Evolutionary conservation across 352 stramenopile genomes (phyloP), one percentile per base, ranked within the genome.

Genomic region (Sclerospora graminicola): DNA sequence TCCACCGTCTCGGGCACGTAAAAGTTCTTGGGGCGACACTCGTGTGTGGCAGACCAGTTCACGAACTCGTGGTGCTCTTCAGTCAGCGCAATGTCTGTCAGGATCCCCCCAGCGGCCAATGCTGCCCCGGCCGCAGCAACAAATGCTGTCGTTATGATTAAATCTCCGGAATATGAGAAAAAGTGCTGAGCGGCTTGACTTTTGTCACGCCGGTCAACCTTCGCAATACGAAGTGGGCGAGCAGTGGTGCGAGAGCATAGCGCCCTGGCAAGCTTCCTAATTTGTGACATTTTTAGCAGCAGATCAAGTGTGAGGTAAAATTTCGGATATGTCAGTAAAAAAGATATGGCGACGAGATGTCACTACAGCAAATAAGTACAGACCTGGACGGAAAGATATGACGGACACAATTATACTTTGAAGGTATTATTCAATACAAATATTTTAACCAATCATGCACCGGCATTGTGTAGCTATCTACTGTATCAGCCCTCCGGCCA

Each of bases 1-100:
- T 73, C 70, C 5, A 84, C 68, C 16, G 60, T 67, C 54, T 89
- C 77, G 6, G 80, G 80, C 19, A 80, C 62, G 45, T 85, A 70
- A 34, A 91, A 76, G 26, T 65, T 64, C 18, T 60, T 54, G 15
- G 80, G 80, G 6, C 66, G 74, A 32, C 77, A 89, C 45, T 82
- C 63, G 45, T 91, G 80, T 11, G 77, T 85, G 10, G 68, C 70
- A 18, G 80, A 91, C 80, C 80, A 91, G 45, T 91, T 91, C 14
- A 86, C 55, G 40, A 90, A 82, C 32, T 80, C 65, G 29, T 84
- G 66, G 15, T 86, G 56, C 10, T 66, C 45, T 24, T 84, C 66
- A 1, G 48, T 44, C 8, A 38, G 41, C 8, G 49, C 51, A 20
- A 24, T 26, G 5, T 57, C 31, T 21, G 42, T 39, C 5, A 50